phyloP scores from a whole-genome alignment of 2,329 filamentous ascomycete genomes.

The Phialophora verrucosa region DNA sequence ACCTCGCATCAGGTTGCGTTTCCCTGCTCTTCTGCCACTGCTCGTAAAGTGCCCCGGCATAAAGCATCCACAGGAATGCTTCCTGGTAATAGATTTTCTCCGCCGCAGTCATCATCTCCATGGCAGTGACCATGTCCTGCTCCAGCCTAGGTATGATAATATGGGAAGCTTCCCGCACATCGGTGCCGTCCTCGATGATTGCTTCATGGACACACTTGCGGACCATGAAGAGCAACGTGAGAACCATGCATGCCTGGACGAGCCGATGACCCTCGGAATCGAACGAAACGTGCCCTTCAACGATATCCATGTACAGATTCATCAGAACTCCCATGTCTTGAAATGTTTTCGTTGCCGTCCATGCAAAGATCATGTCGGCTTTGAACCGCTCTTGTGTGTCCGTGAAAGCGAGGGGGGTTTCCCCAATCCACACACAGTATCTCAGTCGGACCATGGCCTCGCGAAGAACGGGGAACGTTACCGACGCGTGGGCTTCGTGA shows the following conservation, averaged over 20 bases:
- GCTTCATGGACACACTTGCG: conserved; percentile 20
- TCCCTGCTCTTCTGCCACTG: conserved; percentile 8
- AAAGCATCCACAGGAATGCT: conserved; percentile 24
- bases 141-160: conserved; percentile 19
- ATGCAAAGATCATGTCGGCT: conserved; percentile 16
- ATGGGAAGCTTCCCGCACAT: conserved; percentile 20
- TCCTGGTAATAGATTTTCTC: conserved; percentile 18
- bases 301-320: conserved; percentile 20
- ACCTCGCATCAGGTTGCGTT: not conserved
- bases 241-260: conserved; percentile 18
- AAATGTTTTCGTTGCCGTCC: conserved; percentile 25
- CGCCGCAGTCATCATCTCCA: conserved; percentile 12
- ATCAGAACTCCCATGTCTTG: conserved; percentile 19
- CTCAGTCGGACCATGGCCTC: conserved; percentile 12
- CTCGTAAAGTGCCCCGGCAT: conserved; percentile 19
- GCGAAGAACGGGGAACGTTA: not conserved
- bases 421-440: conserved; percentile 15
- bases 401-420: conserved; percentile 9
- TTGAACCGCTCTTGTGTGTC: conserved; percentile 12
- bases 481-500: conserved; percentile 4
- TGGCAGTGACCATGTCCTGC: conserved; percentile 9
- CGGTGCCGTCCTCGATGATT: conserved; percentile 14
- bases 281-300: conserved; percentile 5
- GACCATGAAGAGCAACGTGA: conserved; percentile 14
- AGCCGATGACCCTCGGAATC: conserved; percentile 11